These are phyloP conservation scores for Vishniacozyma victoriae DNA, from an alignment of 768 basidiomycete species.

Conservation along the genomic window DNA sequence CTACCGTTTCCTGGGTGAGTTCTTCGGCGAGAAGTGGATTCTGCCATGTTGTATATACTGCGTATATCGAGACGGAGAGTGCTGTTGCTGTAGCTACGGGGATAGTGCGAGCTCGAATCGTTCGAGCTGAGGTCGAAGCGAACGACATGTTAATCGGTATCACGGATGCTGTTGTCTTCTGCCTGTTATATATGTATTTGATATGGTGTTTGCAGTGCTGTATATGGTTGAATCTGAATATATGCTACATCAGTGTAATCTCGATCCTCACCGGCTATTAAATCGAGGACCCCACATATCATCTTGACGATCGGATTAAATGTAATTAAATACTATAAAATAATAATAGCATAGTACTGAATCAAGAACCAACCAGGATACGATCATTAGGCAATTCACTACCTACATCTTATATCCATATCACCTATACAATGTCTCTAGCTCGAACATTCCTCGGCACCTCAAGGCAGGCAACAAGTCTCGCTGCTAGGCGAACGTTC, in stretches of 20 bases:
- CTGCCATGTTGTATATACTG: constrained; percentile 13
- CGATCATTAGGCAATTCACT: background rate
- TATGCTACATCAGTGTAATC: too few species aligned
- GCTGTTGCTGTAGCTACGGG: constrained; percentile 28
- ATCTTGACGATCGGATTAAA: background rate
- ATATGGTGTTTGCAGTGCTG: too few species aligned
- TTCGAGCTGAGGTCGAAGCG: constrained; percentile 14
- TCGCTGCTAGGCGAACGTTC: constrained; percentile 37
- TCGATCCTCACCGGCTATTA: background rate
- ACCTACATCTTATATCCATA: background rate
- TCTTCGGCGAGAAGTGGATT: constrained; percentile 6
- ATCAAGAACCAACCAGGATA: background rate
- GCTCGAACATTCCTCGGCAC: constrained; percentile 20
- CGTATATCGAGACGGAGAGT: constrained; percentile 24
- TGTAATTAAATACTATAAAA: background rate
- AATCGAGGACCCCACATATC: background rate
- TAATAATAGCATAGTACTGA: background rate
- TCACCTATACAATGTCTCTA: constrained; percentile 13
- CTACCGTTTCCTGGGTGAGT: background rate
- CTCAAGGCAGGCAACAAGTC: constrained; percentile 7
- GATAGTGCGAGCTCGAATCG: constrained; percentile 21
- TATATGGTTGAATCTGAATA: too few species aligned
- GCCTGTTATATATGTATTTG: background rate
- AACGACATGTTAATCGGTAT: constrained; percentile 8
- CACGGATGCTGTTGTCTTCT: background rate